These are phyloP conservation scores for Asterophora parasitica DNA, from an alignment of 768 basidiomycete species.

Conservation along the genomic window DNA sequence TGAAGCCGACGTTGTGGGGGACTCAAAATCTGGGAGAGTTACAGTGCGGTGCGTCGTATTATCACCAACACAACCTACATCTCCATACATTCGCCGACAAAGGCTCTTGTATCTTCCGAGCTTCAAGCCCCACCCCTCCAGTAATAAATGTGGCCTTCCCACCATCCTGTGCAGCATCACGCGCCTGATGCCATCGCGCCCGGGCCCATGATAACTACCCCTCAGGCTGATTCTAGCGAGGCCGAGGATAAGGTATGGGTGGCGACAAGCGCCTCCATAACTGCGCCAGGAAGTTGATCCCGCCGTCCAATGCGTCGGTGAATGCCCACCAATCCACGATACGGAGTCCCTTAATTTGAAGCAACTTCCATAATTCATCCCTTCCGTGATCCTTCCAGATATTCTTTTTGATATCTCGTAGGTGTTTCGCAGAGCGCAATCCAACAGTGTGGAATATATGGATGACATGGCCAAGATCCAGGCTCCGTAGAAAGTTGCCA, in stretches of 20 bases:
- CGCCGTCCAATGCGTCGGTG: constrained; percentile 18
- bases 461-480: background rate
- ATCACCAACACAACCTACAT: constrained; percentile 65
- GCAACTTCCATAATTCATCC: constrained; percentile 5
- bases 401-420: background rate
- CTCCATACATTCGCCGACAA: constrained; percentile 49
- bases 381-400: background rate
- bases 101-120: too few species aligned
- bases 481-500: background rate
- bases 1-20: constrained; percentile 30
- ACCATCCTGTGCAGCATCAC: too few species aligned
- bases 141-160: too few species aligned
- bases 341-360: constrained; percentile 3
- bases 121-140: too few species aligned
- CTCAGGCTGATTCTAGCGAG: constrained; percentile 51
- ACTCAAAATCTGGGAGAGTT: too few species aligned
- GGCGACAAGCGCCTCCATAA: constrained; percentile 44
- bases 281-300: constrained; percentile 36
- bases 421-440: background rate
- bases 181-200: too few species aligned
- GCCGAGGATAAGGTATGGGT: constrained; percentile 33
- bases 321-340: constrained; percentile 9
- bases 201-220: constrained; percentile 53
- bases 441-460: background rate
- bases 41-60: too few species aligned